Evolutionary conservation across 2,329 filamentous ascomycete species (phyloP), one percentile per base, ranked within the genome.

Genomic region (Cercospora nicotianae): DNA sequence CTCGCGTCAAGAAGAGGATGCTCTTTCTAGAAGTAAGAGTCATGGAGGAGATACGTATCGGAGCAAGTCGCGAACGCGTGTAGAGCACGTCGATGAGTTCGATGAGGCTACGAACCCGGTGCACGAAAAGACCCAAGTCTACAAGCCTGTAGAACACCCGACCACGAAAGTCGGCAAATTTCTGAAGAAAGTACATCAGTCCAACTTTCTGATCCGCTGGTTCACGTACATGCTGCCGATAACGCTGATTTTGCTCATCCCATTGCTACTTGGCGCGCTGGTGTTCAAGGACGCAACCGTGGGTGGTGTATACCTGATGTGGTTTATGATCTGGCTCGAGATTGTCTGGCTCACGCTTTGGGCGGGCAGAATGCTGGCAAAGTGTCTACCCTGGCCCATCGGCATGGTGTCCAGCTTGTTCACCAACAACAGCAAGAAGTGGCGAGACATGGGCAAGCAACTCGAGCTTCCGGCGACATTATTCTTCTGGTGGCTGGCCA

Each of bases 301-400:
- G 2, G 93, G 93, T 0, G 92, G 90, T 20, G 93, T 97, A 0
- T 77, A 88, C 70, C 82, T 97, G 55, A 82, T 93, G 68, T 98
- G 94, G 94, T 97, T 98, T 76, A 91, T 91, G 31, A 93, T 97
- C 70, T 98, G 94, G 94, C 85, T 97, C 18, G 92, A 97, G 79
- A 92, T 97, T 51, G 86, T 97, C 28, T 98, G 94, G 94, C 84
- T 94, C 70, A 93, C 93, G 0, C 84, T 97, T 0, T 98, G 94
- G 94, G 90, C 90, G 20, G 90, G 87, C 33, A 68, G 69, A 80
- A 85, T 91, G 60, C 81, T 89, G 13, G 86, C 89, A 7, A 91
- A 91, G 79, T 84, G 82, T 63, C 82, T 91, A 9, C 89, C 90
- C 0, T 87, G 83, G 73, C 83, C 86, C 0, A 85, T 90, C 48